Conservation (phyloP, 306 rosid genomes). For the Alnus glutinosa region DNA sequence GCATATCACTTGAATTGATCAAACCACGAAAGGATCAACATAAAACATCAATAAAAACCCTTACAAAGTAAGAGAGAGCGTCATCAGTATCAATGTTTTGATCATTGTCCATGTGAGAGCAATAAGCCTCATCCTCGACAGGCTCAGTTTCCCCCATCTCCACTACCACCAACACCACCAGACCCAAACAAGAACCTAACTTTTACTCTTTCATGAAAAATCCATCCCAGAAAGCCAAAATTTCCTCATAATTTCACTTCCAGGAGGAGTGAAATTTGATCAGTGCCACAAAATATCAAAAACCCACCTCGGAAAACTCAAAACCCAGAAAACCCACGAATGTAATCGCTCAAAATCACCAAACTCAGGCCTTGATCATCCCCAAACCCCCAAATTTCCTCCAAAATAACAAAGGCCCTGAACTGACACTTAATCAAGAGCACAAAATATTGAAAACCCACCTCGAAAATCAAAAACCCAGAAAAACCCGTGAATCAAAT, state of each 20-base stretch:
- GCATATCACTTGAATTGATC: slow-evolving; percentile 39
- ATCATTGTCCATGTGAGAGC: slow-evolving; percentile 55
- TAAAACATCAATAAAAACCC: slow-evolving; percentile 28
- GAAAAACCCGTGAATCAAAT: neutral
- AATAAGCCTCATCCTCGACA: slow-evolving; percentile 83
- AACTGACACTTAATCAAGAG: neutral
- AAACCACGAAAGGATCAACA: slow-evolving; percentile 30
- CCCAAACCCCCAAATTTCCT: neutral
- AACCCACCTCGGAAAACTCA: too few relatives aligned
- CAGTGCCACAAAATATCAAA: too few relatives aligned
- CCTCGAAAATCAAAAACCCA: neutral
- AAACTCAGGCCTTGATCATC: too few relatives aligned
- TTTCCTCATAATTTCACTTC: neutral
- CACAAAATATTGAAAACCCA: neutral
- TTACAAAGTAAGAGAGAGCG: slow-evolving; percentile 84
- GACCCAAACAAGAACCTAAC: slow-evolving; percentile 51
- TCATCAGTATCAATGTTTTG: slow-evolving; percentile 76
- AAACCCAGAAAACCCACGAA: too few relatives aligned
- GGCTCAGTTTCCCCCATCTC: slow-evolving; percentile 61
- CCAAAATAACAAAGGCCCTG: neutral
- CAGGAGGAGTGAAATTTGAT: neutral
- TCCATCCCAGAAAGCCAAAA: neutral
- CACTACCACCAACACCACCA: slow-evolving; percentile 52
- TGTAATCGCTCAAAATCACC: too few relatives aligned
- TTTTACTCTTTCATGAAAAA: neutral